Percentiles rank a stretch among this genome's conserved stretches.
Conservation (phyloP, 1,139 yeast genomes). For the Geotrichum phurueaensis region DNA sequence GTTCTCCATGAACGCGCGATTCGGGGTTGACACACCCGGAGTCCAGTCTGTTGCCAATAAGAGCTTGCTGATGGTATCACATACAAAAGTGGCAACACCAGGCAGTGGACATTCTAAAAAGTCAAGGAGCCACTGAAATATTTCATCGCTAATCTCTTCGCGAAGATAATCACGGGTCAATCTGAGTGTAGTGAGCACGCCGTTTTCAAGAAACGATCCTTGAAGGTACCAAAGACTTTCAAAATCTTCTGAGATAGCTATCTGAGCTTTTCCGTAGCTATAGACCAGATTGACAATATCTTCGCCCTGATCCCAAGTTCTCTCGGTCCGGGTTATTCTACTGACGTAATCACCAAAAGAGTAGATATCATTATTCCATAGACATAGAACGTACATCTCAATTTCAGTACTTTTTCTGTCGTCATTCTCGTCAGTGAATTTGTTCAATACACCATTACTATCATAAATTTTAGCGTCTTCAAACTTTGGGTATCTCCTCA, state of each 20-base stretch:
- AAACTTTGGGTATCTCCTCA: slow-evolving; percentile 28
- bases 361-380: slow-evolving; percentile 75
- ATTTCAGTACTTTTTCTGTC: slow-evolving; percentile 40
- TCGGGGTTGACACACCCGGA: neutral
- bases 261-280: slow-evolving; percentile 55
- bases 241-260: neutral
- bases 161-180: slow-evolving; percentile 64
- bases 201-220: too few relatives aligned
- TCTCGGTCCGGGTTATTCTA: too few relatives aligned
- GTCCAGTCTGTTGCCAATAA: neutral
- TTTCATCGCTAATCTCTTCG: slow-evolving; percentile 74
- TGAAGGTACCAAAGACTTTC: too few relatives aligned
- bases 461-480: slow-evolving; percentile 26
- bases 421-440: slow-evolving; percentile 40
- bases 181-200: slow-evolving; percentile 44
- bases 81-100: slow-evolving; percentile 22
- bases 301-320: slow-evolving; percentile 57
- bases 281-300: slow-evolving; percentile 68
- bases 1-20: slow-evolving; percentile 18
- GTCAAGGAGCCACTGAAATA: slow-evolving; percentile 57
- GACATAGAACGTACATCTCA: slow-evolving; percentile 49
- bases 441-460: slow-evolving; percentile 42
- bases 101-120: slow-evolving; percentile 55
- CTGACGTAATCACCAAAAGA: too few relatives aligned
- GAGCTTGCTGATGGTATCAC: neutral